A percentile compares a stretch with the other conserved stretches of the same genome.
Evolutionary conservation across 306 rosid genomes (phyloP).

Genomic region (Quercus glauca): DNA sequence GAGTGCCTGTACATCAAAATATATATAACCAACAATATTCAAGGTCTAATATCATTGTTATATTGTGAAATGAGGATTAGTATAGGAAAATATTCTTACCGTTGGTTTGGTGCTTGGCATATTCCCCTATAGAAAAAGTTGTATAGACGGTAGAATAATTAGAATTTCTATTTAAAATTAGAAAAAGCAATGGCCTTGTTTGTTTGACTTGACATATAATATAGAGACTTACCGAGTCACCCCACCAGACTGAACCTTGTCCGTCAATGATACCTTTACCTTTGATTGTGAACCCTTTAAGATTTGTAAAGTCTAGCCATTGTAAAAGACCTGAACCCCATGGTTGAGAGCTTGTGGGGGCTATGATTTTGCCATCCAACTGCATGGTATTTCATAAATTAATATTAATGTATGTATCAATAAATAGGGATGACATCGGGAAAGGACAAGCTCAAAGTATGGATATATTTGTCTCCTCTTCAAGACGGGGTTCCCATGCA

Average conservation of each 20-base stretch:
- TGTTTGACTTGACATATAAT: neutral
- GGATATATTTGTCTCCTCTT: too few species aligned
- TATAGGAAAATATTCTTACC: constrained; percentile 20
- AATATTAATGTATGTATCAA: neutral
- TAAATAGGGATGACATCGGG: too few species aligned
- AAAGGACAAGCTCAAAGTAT: too few species aligned
- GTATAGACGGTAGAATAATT: neutral
- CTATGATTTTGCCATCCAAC: constrained; percentile 74
- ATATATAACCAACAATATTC: neutral
- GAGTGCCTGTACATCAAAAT: constrained; percentile 43
- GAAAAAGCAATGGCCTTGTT: constrained; percentile 8
- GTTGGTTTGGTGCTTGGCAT: constrained; percentile 64
- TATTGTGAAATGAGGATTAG: neutral
- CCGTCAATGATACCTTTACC: constrained; percentile 83
- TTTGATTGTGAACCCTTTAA: constrained; percentile 42
- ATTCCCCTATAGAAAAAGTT: constrained; percentile 14
- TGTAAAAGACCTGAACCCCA: constrained; percentile 72
- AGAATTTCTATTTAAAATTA: neutral
- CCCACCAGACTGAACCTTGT: constrained; percentile 84
- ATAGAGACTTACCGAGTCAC: constrained; percentile 19
- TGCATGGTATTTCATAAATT: constrained; percentile 17
- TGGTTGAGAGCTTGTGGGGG: constrained; percentile 50
- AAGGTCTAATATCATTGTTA: neutral
- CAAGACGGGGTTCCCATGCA: too few species aligned
- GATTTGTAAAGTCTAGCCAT: constrained; percentile 68